phyloP scores from a whole-genome alignment of 768 basidiomycete genomes.

The Artomyces pyxidatus region DNA sequence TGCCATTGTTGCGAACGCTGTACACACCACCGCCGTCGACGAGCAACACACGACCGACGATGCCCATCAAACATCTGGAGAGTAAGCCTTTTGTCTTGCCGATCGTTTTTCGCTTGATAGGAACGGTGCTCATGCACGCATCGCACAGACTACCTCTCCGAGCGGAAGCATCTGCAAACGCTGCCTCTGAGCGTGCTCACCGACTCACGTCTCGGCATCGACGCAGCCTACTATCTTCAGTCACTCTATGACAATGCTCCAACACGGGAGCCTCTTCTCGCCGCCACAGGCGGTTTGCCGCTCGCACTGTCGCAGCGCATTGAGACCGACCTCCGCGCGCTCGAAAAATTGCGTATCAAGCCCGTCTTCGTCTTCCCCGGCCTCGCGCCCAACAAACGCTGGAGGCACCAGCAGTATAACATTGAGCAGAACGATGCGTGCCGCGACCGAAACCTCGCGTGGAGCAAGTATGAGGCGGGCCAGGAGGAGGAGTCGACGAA shows the following conservation, averaged over 20 bases:
- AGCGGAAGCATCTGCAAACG: conserved; percentile 83
- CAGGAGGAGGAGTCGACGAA: conserved; percentile 84
- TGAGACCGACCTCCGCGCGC: conserved; percentile 82
- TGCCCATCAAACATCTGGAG: conserved; percentile 83
- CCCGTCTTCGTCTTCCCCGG: conserved; percentile 99
- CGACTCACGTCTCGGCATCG: conserved; percentile 93
- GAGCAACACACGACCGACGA: conserved; percentile 22
- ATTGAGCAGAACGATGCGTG: conserved; percentile 50
- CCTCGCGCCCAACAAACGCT: conserved; percentile 66
- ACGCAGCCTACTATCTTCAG: conserved; percentile 86
- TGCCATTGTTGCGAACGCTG: background rate
- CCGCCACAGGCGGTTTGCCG: conserved; percentile 92
- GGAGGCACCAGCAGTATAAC: conserved; percentile 53
- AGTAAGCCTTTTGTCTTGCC: conserved; percentile 36
- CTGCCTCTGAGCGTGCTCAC: conserved; percentile 74
- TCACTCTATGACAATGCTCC: conserved; percentile 66
- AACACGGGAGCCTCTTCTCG: conserved; percentile 84
- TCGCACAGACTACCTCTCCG: conserved; percentile 64
- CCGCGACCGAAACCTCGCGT: conserved; percentile 75
- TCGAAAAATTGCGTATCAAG: conserved; percentile 90
- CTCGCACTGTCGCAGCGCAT: conserved; percentile 82
- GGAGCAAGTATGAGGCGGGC: conserved; percentile 89
- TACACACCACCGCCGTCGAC: background rate
- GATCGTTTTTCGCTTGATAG: background rate
- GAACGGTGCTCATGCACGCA: background rate